Base-by-base conservation (phyloP, 805 yeast genomes). In the Torulaspora indica region DNA sequence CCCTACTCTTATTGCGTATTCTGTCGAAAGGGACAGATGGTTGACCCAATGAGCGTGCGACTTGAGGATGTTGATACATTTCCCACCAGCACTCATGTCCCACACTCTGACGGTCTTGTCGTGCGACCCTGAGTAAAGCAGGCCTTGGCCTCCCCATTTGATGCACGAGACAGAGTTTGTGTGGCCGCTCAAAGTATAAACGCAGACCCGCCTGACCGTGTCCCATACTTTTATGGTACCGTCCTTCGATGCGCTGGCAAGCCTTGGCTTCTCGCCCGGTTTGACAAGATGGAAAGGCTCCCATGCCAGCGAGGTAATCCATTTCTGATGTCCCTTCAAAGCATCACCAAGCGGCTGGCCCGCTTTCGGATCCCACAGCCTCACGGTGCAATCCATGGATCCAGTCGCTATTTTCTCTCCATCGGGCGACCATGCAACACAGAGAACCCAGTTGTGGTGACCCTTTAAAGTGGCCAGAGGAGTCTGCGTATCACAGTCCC, bases 11-110 rank as follows among this genome's bases (percentile, higher is more conserved):
- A 93, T 69, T 0, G 81, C 95, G 60, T 82, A 83, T 58, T 93
- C 98, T 0, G 98, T 91, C 1, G 95, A 85, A 34, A 93, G 70
- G 0, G 96, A 85, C 47, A 93, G 71, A 67, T 91, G 98, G 63
- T 93, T 93, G 38, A 93, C 93, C 98, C 98, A 93, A 68, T 93
- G 98, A 1, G 95, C 97, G 63, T 93, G 98, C 35, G 93, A 77
- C 62, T 81, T 82, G 52, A 93, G 70, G 2, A 88, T 81, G 61
- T 85, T 87, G 27, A 85, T 72, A 53, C 95, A 78, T 53, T 77
- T 78, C 24, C 97, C 98, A 38, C 76, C 77, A 33, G 74, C 69
- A 4, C 86, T 79, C 65, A 65, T 65, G 58, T 86, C 91, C 98
- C 98, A 93, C 1, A 85, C 86, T 64, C 82, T 84, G 52, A 93